Percentiles rank a stretch among this genome's conserved stretches.
phyloP scores from a whole-genome alignment of 2,329 filamentous ascomycete species.

The Sphaerulina vaccinii region DNA sequence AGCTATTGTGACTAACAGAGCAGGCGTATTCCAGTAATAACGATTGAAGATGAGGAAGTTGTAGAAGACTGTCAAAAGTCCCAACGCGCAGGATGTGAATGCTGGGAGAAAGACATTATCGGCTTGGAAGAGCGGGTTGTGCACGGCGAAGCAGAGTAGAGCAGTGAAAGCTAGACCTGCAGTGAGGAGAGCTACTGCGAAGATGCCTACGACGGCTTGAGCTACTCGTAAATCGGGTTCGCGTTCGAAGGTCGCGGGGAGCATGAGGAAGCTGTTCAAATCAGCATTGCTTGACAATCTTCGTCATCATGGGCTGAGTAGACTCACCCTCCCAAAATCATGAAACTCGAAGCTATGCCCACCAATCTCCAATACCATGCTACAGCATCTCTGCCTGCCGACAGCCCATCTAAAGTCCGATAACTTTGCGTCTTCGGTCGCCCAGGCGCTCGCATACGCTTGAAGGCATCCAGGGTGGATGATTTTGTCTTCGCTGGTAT shows the following conservation, averaged over 20 bases:
- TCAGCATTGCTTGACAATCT: slow-evolving; percentile 20
- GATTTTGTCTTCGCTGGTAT: slow-evolving; percentile 4
- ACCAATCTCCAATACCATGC: slow-evolving; percentile 52
- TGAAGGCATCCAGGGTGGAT: slow-evolving; percentile 26
- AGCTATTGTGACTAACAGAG: slow-evolving; percentile 45
- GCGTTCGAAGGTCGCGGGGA: slow-evolving; percentile 48
- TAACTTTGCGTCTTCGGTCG: slow-evolving; percentile 32
- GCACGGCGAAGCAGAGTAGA: slow-evolving; percentile 49
- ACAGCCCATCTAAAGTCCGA: slow-evolving; percentile 31
- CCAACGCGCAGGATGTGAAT: slow-evolving; percentile 46
- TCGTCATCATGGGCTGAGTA: too few species aligned
- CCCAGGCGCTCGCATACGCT: slow-evolving; percentile 26
- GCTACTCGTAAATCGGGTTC: slow-evolving; percentile 41
- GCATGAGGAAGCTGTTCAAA: slow-evolving; percentile 46
- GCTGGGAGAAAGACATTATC: slow-evolving; percentile 49
- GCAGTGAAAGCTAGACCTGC: slow-evolving; percentile 51
- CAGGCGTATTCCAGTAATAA: slow-evolving; percentile 46
- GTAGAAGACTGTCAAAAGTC: slow-evolving; percentile 50
- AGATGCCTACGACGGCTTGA: slow-evolving; percentile 43
- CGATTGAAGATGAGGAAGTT: slow-evolving; percentile 45
- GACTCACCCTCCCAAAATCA: slow-evolving; percentile 51
- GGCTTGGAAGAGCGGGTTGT: slow-evolving; percentile 47
- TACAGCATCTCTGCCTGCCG: slow-evolving; percentile 25
- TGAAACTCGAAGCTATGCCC: slow-evolving; percentile 45
- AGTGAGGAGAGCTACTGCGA: slow-evolving; percentile 48